Conservation (phyloP, 2,329 filamentous ascomycete species). For the Colletotrichum sp. region DNA sequence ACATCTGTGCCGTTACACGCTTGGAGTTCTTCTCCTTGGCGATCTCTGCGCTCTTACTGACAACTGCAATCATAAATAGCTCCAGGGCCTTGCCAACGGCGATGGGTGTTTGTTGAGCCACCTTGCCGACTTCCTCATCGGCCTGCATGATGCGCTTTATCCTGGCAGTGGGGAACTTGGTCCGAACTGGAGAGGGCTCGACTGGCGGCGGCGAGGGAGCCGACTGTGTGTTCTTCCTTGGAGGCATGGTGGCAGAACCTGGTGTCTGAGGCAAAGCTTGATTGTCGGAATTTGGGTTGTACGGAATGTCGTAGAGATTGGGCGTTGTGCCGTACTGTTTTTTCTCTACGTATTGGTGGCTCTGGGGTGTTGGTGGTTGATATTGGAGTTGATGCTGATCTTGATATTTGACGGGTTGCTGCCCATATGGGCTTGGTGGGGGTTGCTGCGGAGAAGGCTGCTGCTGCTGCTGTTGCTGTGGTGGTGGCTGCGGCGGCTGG, state of each 20-base stretch:
- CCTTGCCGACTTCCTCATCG: conserved; percentile 97
- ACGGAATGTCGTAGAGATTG: conserved; percentile 16
- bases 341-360: conserved; percentile 9
- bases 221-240: conserved; percentile 41
- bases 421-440: conserved; percentile 14
- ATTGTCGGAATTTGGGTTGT: neutral
- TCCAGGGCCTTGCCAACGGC: conserved; percentile 96
- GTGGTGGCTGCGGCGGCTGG: conserved; percentile 15
- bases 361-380: conserved; percentile 9
- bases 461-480: conserved; percentile 23
- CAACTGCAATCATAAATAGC: conserved; percentile 95
- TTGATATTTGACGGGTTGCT: conserved; percentile 8
- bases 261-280: conserved; percentile 23
- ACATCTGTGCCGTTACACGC: conserved; percentile 85
- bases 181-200: conserved; percentile 78
- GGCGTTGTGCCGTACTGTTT: neutral
- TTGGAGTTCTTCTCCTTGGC: conserved; percentile 85
- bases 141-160: conserved; percentile 99
- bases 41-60: conserved; percentile 85
- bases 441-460: conserved; percentile 22
- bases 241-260: conserved; percentile 37
- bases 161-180: conserved; percentile 94
- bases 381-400: conserved; percentile 14
- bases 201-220: conserved; percentile 44
- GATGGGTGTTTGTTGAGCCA: conserved; percentile 95